phyloP scores from a whole-genome alignment of 306 rosid species.

The Biancaea sappan region DNA sequence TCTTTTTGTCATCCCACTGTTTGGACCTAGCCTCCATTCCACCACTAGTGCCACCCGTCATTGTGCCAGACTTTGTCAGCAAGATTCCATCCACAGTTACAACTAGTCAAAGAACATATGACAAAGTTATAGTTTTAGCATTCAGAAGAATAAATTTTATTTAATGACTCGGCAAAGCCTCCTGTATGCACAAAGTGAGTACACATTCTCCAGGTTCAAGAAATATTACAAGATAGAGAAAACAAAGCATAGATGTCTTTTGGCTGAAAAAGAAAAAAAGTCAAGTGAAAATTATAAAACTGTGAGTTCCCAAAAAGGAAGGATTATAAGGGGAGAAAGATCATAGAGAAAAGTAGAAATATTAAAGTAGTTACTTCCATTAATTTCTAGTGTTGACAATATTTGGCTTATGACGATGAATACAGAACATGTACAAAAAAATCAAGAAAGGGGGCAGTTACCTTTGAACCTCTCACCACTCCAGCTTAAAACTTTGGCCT shows the following conservation, averaged over 20 bases:
- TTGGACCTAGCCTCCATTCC: conserved; percentile 99
- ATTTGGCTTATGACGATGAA: conserved; percentile 10
- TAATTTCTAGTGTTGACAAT: neutral
- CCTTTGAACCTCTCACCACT: conserved; percentile 97
- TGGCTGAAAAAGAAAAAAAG: neutral
- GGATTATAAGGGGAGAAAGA: conserved; percentile 9
- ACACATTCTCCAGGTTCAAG: conserved; percentile 19
- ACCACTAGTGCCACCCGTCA: conserved; percentile 99
- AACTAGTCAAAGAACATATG: conserved; percentile 56
- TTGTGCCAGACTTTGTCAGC: conserved; percentile 95
- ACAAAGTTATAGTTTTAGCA: conserved; percentile 23
- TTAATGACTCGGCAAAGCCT: conserved; percentile 23
- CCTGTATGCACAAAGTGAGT: neutral
- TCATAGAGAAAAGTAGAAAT: conserved; percentile 16
- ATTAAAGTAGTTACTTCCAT: conserved; percentile 8
- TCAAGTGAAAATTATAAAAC: neutral
- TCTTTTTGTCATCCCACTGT: conserved; percentile 96
- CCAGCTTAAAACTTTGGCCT: conserved; percentile 97
- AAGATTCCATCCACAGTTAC: conserved; percentile 96
- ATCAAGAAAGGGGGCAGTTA: conserved; percentile 32
- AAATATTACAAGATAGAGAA: conserved; percentile 6
- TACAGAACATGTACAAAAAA: conserved; percentile 1
- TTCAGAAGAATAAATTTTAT: conserved; percentile 9
- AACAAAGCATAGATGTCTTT: neutral
- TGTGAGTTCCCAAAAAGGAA: conserved; percentile 13